Evolutionary conservation across 495 filamentous ascomycete species (phyloP).

Genomic region (Xylaria telfairii): DNA sequence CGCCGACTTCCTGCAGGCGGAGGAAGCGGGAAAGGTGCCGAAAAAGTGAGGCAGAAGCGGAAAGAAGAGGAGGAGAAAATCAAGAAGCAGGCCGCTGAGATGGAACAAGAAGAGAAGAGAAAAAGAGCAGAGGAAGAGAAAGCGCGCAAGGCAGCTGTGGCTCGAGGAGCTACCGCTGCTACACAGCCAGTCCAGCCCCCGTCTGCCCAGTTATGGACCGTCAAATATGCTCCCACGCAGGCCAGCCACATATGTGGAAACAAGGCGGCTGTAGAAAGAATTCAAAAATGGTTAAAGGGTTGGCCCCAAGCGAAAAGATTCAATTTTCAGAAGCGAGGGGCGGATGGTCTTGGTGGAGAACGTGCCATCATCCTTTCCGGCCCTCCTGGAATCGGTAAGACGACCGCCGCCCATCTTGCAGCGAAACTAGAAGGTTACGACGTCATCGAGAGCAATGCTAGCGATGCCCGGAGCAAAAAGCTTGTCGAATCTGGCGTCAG

Average conservation of each 20-base stretch:
- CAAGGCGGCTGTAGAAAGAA: constrained; percentile 85
- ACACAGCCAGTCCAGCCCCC: constrained; percentile 45
- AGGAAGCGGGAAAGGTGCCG: constrained; percentile 85
- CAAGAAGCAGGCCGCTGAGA: constrained; percentile 76
- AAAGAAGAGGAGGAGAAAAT: constrained; percentile 81
- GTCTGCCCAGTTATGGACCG: constrained; percentile 85
- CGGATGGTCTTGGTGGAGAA: constrained; percentile 78
- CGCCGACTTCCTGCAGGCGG: constrained; percentile 82
- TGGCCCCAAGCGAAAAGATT: constrained; percentile 78
- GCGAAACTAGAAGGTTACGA: constrained; percentile 94
- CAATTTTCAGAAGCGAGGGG: constrained; percentile 77
- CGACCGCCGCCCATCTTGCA: constrained; percentile 92
- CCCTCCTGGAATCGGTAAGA: constrained; percentile 97
- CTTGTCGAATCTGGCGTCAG: constrained; percentile 85
- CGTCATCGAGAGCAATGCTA: constrained; percentile 92
- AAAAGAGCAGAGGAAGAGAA: constrained; percentile 57
- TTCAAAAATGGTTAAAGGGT: constrained; percentile 82
- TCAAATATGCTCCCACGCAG: constrained; percentile 88
- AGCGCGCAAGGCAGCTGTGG: constrained; percentile 53
- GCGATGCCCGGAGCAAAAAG: constrained; percentile 97
- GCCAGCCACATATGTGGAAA: constrained; percentile 94
- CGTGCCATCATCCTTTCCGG: constrained; percentile 92
- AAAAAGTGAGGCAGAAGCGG: constrained; percentile 79
- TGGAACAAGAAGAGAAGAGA: constrained; percentile 71
- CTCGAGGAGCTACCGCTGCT: constrained; percentile 46